Evolutionary conservation across 2,329 filamentous ascomycete species (phyloP), one percentile per base, ranked within the genome.

Genomic region (Arthroderma sp.): DNA sequence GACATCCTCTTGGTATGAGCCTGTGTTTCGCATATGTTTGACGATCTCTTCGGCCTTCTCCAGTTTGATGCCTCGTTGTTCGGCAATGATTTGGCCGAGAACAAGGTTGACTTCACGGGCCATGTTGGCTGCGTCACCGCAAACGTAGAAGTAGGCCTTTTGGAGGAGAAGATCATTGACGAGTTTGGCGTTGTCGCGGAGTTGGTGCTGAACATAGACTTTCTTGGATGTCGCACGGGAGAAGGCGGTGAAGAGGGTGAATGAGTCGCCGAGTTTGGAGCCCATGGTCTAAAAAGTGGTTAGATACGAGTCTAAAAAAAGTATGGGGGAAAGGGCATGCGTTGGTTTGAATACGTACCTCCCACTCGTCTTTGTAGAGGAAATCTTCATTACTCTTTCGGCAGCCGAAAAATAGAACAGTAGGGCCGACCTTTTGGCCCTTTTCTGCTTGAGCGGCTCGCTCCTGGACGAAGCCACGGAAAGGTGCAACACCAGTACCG

Each of bases 111-210:
- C 87, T 62, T 94, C 88, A 47, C 88, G 81, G 39, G 88, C 88
- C 88, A 95, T 95, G 70, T 94, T 88, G 46, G 91, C 85, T 0
- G 93, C 93, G 61, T 98, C 91, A 68, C 91, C 91, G 58, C 93
- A 98, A 47, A 98, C 89, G 63, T 98, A 98, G 64, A 98, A 88
- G 67, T 91, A 95, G 4, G 86, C 91, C 59, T 81, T 81, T 64
- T 87, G 73, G 53, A 83, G 73, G 6, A 98, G 73, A 1, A 98
- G 77, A 52, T 89, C 80, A 66, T 94, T 89, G 67, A 98, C 75
- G 56, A 94, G 79, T 57, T 84, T 76, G 47, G 84, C 80, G 42
- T 80, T 74, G 64, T 96, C 85, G 67, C 84, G 82, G 49, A 98
- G 74, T 50, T 84, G 77, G 66, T 98, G 87, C 68, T 98, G 91